Evolutionary conservation across 108 stramenopile species (phyloP).

Genomic region (Pseudonitzschia multiseries): DNA sequence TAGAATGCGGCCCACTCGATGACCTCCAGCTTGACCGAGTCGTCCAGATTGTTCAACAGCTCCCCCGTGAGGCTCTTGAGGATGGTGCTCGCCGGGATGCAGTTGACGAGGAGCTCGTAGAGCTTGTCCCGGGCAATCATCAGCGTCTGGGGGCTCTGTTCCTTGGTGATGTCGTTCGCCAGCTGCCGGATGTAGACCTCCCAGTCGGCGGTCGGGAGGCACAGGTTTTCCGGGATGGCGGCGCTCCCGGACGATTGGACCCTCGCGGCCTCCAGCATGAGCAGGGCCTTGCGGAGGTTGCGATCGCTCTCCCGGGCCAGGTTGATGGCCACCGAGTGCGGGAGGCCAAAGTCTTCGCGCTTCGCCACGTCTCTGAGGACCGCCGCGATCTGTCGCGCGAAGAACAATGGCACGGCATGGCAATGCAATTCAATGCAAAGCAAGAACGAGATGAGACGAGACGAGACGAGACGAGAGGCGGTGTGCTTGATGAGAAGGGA

Average conservation of each 20-base stretch:
- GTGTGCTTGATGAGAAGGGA: not conserved
- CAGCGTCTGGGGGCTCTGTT: constrained; percentile 87
- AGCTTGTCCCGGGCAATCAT: constrained; percentile 91
- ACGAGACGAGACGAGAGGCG: not conserved
- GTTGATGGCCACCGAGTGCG: constrained; percentile 72
- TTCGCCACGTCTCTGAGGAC: constrained; percentile 75
- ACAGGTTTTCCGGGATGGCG: constrained; percentile 39
- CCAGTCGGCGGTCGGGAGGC: constrained; percentile 89
- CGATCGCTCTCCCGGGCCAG: constrained; percentile 78
- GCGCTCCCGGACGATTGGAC: constrained; percentile 65
- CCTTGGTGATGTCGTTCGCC: constrained; percentile 76
- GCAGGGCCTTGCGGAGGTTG: constrained; percentile 94
- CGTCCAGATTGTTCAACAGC: constrained; percentile 84
- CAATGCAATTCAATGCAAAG: not conserved
- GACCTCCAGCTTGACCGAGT: constrained; percentile 86
- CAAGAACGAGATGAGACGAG: not conserved
- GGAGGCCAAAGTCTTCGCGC: constrained; percentile 75
- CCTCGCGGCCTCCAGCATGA: constrained; percentile 94
- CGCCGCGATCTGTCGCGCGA: constrained; percentile 51
- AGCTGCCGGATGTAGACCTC: constrained; percentile 92
- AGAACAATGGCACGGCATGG: not conserved
- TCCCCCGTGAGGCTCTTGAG: constrained; percentile 87
- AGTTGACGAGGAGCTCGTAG: constrained; percentile 96
- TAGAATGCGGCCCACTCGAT: constrained; percentile 95
- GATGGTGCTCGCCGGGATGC: constrained; percentile 95